These are phyloP conservation scores for Fusarium annulatum DNA, from an alignment of 2,329 filamentous ascomycete species.

Conservation along the genomic window DNA sequence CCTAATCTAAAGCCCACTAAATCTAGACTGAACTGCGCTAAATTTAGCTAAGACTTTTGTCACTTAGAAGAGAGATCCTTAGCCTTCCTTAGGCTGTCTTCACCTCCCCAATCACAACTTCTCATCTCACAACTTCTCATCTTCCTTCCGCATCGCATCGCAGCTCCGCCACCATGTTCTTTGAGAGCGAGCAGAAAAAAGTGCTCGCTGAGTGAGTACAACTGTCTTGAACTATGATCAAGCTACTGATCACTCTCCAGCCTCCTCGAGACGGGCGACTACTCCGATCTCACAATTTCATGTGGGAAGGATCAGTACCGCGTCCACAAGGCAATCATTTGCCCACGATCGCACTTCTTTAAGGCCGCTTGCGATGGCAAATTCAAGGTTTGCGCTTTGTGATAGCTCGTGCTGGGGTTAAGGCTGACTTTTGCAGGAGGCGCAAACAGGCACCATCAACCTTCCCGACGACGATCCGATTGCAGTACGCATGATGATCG, in stretches of 20 bases:
- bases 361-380: background rate
- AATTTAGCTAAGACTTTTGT: background rate
- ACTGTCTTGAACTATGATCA: accelerated
- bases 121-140: background rate
- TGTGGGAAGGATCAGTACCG: slow-evolving; percentile 1
- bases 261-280: background rate
- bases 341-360: slow-evolving; percentile 18
- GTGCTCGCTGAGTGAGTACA: background rate
- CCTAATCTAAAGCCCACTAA: accelerated
- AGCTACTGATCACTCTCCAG: background rate
- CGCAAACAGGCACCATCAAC: background rate
- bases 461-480: slow-evolving; percentile 8
- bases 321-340: slow-evolving; percentile 21
- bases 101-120: background rate
- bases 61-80: accelerated
- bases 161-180: accelerated
- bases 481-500: slow-evolving; percentile 4
- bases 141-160: accelerated
- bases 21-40: background rate
- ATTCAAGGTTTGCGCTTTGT: background rate
- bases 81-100: background rate
- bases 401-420: background rate
- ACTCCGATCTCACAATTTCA: slow-evolving; percentile 11
- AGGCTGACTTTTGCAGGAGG: background rate
- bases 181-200: background rate